These are phyloP conservation scores for Aspergillus neotritici DNA, from an alignment of 2,329 filamentous ascomycete species.

Conservation along the genomic window DNA sequence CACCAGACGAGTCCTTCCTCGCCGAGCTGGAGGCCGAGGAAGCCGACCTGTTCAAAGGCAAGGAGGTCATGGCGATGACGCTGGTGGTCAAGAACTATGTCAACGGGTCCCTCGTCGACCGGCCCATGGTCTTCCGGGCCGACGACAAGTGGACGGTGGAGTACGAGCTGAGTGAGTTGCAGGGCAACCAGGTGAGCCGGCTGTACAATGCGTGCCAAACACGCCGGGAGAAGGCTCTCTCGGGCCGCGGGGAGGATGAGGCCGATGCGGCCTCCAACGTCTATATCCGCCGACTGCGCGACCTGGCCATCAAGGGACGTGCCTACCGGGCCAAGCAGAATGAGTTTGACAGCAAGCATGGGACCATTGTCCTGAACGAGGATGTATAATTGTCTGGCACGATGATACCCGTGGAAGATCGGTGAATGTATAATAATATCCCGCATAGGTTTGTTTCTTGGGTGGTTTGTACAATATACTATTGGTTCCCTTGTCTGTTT, in stretches of 20 bases:
- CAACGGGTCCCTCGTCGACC: constrained; percentile 57
- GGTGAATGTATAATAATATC: too few relatives aligned
- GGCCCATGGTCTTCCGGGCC: constrained; percentile 49
- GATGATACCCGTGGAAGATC: too few relatives aligned
- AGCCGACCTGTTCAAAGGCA: constrained; percentile 4
- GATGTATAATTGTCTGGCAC: too few relatives aligned
- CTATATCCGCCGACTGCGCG: constrained; percentile 38
- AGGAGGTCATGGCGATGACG: constrained; percentile 60
- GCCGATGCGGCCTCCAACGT: constrained; percentile 39
- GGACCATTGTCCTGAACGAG: constrained; percentile 27
- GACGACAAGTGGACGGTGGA: constrained; percentile 65
- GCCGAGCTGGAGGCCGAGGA: constrained; percentile 4
- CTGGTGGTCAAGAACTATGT: constrained; percentile 68
- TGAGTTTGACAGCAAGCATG: constrained; percentile 44
- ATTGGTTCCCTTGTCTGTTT: too few relatives aligned
- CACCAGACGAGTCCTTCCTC: constrained; percentile 1
- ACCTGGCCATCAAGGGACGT: constrained; percentile 52
- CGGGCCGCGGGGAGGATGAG: constrained; percentile 33
- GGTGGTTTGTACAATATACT: too few relatives aligned
- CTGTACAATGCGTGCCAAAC: constrained; percentile 55
- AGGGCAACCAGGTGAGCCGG: constrained; percentile 37
- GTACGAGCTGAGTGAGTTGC: constrained; percentile 66
- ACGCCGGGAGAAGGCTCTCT: constrained; percentile 49
- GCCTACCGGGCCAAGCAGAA: constrained; percentile 54
- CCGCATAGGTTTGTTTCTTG: too few relatives aligned